A percentile compares a stretch with the other conserved stretches of the same genome.
These are phyloP conservation scores for Peribolospora baueri DNA, from an alignment of 768 basidiomycete species.

Conservation along the genomic window DNA sequence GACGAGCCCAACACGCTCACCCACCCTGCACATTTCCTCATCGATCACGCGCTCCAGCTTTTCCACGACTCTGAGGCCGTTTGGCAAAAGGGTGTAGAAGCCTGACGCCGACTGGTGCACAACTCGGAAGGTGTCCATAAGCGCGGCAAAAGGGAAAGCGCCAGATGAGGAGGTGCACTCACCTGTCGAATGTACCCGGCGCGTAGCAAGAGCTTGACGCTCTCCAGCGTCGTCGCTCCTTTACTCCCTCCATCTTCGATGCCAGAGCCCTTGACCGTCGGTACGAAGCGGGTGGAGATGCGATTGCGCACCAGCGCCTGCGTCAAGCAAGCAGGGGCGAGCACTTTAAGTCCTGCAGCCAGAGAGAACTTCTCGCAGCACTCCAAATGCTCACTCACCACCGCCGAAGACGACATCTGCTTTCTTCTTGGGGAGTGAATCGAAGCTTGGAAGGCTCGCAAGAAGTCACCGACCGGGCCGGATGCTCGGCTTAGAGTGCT, in stretches of 20 bases:
- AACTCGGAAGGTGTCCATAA: not conserved
- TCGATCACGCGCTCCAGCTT: slow-evolving; percentile 6
- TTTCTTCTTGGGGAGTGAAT: too few species aligned
- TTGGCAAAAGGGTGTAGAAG: slow-evolving; percentile 5
- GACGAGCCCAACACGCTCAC: not conserved
- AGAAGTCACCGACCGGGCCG: too few species aligned
- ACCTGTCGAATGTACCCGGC: slow-evolving; percentile 3
- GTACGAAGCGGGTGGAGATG: too few species aligned
- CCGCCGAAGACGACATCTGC: too few species aligned
- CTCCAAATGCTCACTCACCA: too few species aligned
- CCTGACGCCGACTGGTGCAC: slow-evolving; percentile 5
- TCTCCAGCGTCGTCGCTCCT: not conserved
- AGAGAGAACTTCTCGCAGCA: too few species aligned
- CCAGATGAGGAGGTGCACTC: not conserved
- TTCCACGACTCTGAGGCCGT: slow-evolving; percentile 1
- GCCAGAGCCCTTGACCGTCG: not conserved
- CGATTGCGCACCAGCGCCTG: too few species aligned
- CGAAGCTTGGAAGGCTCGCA: too few species aligned
- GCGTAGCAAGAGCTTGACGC: not conserved
- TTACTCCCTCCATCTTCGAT: not conserved
- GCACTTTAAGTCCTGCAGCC: too few species aligned
- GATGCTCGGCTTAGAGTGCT: too few species aligned
- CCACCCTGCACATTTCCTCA: slow-evolving; percentile 5
- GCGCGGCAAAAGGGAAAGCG: not conserved
- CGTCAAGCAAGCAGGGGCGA: too few species aligned